Evolutionary conservation across 805 yeast species (phyloP), one percentile per base, ranked within the genome.

Genomic region (Ogataea trehaloabstinens): DNA sequence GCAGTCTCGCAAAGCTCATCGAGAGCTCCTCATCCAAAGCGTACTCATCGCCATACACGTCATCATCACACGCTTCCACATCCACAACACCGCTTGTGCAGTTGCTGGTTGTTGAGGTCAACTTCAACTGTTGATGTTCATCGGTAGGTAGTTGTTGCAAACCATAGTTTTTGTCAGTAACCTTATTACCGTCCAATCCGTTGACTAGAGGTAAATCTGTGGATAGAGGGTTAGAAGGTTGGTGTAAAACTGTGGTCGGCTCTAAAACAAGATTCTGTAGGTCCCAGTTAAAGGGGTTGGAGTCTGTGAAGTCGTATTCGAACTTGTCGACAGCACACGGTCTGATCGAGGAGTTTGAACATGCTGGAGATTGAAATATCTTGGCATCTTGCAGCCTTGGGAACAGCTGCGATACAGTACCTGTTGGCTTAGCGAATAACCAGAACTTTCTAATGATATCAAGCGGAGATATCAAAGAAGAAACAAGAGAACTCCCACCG

Each of bases 281-380:
- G 37, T 59, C 58, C 65, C 65, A 60, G 42, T 52, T 51, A 27
- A 57, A 39, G 2, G 63, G 63, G 31, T 54, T 58, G 10, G 55
- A 35, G 19, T 47, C 40, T 4, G 52, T 43, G 37, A 58, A 59
- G 35, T 59, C 59, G 28, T 53, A 56, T 29, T 60, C 61, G 33
- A 46, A 55, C 24, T 58, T 61, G 29, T 52, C 57, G 16, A 60
- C 61, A 10, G 64, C 65, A 47, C 64, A 60, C 6, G 55, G 38
- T 35, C 29, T 48, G 22, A 44, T 19, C 16, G 19, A 11, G n/a
- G 38, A 22, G 16, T 24, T 28, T 12, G 13, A 12, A 22, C 12
- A 22, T 7, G 15, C 13, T 16, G 18, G 13, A 10, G 13, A 28
- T 28, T 28, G 8, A 10, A 10, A 24, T 24, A n/a, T 24, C n/a